Conservation (phyloP, 2,329 filamentous ascomycete species). For the Macrophomina tecta region DNA sequence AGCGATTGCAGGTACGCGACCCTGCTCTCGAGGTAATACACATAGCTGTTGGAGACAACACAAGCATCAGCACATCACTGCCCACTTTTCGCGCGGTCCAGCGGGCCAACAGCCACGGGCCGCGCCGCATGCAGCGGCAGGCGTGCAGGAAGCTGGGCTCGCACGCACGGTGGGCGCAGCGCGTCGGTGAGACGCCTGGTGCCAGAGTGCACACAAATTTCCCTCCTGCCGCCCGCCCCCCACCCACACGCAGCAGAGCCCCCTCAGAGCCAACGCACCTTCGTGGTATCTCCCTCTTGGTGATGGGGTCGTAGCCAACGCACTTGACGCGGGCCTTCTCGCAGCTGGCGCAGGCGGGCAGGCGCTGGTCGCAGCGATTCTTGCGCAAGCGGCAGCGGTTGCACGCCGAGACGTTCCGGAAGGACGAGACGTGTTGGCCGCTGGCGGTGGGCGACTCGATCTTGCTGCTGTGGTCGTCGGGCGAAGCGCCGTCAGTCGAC, state of each 20-base stretch:
- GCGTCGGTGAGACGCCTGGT: constrained; percentile 18
- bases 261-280: constrained; percentile 50
- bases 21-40: constrained; percentile 90
- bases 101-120: constrained; percentile 18
- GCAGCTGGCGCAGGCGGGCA: constrained; percentile 89
- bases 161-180: constrained; percentile 8
- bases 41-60: constrained; percentile 66
- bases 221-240: constrained; percentile 23
- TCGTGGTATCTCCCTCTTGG: constrained; percentile 91
- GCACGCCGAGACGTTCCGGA: constrained; percentile 79
- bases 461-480: constrained; percentile 32
- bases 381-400: constrained; percentile 91
- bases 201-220: constrained; percentile 19
- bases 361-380: constrained; percentile 91
- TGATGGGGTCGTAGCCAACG: constrained; percentile 95
- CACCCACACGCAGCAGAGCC: constrained; percentile 8
- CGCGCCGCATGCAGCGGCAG: constrained; percentile 27
- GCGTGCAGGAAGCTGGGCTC: constrained; percentile 18
- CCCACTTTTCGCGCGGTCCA: constrained; percentile 18
- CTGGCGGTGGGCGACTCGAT: constrained; percentile 40
- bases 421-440: constrained; percentile 40
- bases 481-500: constrained; percentile 39
- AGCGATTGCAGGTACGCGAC: constrained; percentile 82
- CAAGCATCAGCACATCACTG: constrained; percentile 31
- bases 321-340: constrained; percentile 92